Conservation (phyloP, 495 filamentous ascomycete species). For the Amniculicola lignicola region DNA sequence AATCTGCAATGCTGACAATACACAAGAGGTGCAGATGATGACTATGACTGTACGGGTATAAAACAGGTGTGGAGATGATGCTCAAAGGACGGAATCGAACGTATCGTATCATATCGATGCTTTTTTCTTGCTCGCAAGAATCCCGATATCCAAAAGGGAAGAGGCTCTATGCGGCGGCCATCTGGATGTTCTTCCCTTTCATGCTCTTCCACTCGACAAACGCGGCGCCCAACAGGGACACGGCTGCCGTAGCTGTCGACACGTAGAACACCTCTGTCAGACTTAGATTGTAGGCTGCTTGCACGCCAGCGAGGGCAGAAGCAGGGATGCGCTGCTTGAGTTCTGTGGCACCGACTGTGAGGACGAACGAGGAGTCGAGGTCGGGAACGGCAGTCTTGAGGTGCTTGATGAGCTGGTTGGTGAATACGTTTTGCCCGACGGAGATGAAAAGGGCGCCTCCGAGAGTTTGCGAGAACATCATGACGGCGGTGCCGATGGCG, state of each 20-base stretch:
- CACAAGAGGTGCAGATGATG: too few relatives aligned
- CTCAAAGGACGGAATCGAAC: too few relatives aligned
- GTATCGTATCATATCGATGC: too few relatives aligned
- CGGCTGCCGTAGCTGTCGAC: conserved; percentile 57
- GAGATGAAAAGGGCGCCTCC: conserved; percentile 68
- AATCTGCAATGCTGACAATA: too few relatives aligned
- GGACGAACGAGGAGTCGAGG: conserved; percentile 46
- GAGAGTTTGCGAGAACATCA: conserved; percentile 65
- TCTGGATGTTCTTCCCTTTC: conserved; percentile 77
- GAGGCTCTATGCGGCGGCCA: conserved; percentile 52
- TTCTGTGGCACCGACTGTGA: conserved; percentile 65
- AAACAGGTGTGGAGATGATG: too few relatives aligned
- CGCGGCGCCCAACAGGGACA: conserved; percentile 59
- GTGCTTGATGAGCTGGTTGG: conserved; percentile 62
- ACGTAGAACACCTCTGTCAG: conserved; percentile 69
- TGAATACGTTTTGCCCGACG: conserved; percentile 75
- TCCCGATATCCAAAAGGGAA: too few relatives aligned
- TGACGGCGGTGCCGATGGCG: conserved; percentile 58
- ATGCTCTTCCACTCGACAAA: conserved; percentile 77
- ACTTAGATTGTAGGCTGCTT: conserved; percentile 67
- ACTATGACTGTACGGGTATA: too few relatives aligned
- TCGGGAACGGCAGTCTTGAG: conserved; percentile 49
- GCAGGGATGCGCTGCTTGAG: conserved; percentile 51
- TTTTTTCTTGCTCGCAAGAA: too few relatives aligned
- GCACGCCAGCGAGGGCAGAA: conserved; percentile 52